Evolutionary conservation across 208 protist species (phyloP), one percentile per base, ranked within the genome.

Genomic region (Acanthamoeba divionensis): DNA sequence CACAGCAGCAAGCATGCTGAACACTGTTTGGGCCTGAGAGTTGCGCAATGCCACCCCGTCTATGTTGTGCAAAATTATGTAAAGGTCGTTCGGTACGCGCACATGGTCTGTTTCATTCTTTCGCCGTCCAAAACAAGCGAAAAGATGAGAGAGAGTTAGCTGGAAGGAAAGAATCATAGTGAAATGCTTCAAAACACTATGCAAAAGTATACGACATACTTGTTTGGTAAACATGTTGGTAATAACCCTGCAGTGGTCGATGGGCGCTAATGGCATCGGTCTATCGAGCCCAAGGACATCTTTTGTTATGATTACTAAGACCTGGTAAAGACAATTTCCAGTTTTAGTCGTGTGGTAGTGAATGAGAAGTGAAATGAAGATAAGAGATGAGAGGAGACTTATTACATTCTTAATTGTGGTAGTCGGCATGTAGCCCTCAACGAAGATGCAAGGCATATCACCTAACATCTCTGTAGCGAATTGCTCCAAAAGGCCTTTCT

Each of bases 11-110:
- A 83, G 29, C 7, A 29, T 26, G 9, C 52, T 31, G 1, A 83
- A 26, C 18, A 83, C 73, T 54, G 73, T 33, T 18, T 83, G 73
- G 31, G 73, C 29, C 6, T 21, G n/a, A 13, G 73, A 29, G 31
- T 38, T 83, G 21, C 73, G 45, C 3, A 83, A 26, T 54, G 73
- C 73, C 33, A 41, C 52, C 24, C 73, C 73, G 73, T 83, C 73
- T 24, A 83, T 83, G 50, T 83, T 83, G 18, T 83, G 73, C 29
- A 83, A 29, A 41, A 83, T 63, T 33, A 83, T 33, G 50, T 65
- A 83, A 18, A 83, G 26, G 18, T 83, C 73, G 5, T 2, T 4
- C 41, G 73, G 73, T 7, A 83, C 31, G 44, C 18, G 26, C 26
- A 54, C 73, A 47, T 54, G 73, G 1, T 33, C 44, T 21, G 73